Evolutionary conservation across 2,329 filamentous ascomycete genomes (phyloP).

Genomic region (Emergomyces orientalis): DNA sequence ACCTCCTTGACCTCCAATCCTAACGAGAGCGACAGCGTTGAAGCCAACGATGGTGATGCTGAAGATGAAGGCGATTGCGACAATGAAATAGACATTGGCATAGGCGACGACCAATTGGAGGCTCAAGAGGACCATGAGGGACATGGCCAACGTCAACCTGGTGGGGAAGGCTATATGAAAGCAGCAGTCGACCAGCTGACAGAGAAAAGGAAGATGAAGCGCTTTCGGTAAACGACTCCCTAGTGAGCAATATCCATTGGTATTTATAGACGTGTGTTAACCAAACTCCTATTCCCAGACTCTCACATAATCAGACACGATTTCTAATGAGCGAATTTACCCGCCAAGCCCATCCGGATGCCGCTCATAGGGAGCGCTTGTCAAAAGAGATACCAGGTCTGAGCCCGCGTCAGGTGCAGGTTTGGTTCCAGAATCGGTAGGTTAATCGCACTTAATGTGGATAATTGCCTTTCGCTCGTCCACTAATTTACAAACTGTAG

Average conservation of each 20-base stretch:
- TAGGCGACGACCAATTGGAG: not conserved
- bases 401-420: constrained; percentile 86
- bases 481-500: constrained; percentile 25
- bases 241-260: not conserved
- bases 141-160: constrained; percentile 17
- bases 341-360: constrained; percentile 88
- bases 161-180: constrained; percentile 23
- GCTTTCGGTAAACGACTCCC: constrained; percentile 30
- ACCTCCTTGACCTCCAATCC: constrained; percentile 8
- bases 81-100: constrained; percentile 15
- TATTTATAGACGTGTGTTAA: not conserved
- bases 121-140: constrained; percentile 6
- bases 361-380: constrained; percentile 75
- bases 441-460: constrained; percentile 18
- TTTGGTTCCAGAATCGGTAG: constrained; percentile 98
- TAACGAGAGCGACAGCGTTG: constrained; percentile 1
- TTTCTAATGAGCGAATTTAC: constrained; percentile 97
- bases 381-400: constrained; percentile 85
- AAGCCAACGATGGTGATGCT: constrained; percentile 2
- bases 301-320: constrained; percentile 94
- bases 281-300: constrained; percentile 40
- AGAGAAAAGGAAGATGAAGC: constrained; percentile 38
- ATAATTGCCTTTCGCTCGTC: not conserved
- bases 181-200: constrained; percentile 21
- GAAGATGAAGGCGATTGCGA: constrained; percentile 10